Conservation (phyloP, 768 basidiomycete species). For the Exidia glandulosa region DNA sequence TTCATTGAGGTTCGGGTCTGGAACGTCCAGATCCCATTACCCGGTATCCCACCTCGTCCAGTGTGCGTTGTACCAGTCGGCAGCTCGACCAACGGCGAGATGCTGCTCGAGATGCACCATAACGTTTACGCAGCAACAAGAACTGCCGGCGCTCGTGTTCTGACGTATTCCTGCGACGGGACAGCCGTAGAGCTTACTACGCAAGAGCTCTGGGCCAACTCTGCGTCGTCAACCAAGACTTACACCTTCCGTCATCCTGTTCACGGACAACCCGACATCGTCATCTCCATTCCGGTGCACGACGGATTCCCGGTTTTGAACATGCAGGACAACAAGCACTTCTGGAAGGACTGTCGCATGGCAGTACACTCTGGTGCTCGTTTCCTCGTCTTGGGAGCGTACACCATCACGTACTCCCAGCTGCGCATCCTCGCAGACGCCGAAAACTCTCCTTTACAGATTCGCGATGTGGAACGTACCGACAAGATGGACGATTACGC, state of each 20-base stretch:
- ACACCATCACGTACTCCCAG: conserved; percentile 9
- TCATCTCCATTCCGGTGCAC: conserved; percentile 8
- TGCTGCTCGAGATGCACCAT: too few relatives aligned
- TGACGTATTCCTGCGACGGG: conserved; percentile 26
- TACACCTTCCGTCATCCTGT: conserved; percentile 3
- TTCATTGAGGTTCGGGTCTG: conserved; percentile 22
- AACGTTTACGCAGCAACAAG: too few relatives aligned
- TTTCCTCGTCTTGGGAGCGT: conserved; percentile 15
- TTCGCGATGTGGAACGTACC: conserved; percentile 26
- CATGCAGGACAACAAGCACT: conserved; percentile 28
- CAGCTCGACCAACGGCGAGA: too few relatives aligned
- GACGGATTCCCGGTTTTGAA: conserved; percentile 14
- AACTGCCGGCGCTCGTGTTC: conserved; percentile 12
- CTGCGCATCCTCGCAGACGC: conserved; percentile 10
- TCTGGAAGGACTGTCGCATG: conserved; percentile 23
- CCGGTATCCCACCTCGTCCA: conserved; percentile 24
- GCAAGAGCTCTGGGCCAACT: conserved; percentile 10
- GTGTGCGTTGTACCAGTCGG: conserved; percentile 14
- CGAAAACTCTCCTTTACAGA: conserved; percentile 13
- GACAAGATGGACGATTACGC: conserved; percentile 37
- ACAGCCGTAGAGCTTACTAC: conserved; percentile 20
- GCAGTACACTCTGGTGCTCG: conserved; percentile 24
- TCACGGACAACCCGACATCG: not conserved
- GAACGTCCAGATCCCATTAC: conserved; percentile 20
- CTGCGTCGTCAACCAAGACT: not conserved